Base-by-base conservation (phyloP, 2,329 filamentous ascomycete genomes). In the Microcyclospora tardicrescens region DNA sequence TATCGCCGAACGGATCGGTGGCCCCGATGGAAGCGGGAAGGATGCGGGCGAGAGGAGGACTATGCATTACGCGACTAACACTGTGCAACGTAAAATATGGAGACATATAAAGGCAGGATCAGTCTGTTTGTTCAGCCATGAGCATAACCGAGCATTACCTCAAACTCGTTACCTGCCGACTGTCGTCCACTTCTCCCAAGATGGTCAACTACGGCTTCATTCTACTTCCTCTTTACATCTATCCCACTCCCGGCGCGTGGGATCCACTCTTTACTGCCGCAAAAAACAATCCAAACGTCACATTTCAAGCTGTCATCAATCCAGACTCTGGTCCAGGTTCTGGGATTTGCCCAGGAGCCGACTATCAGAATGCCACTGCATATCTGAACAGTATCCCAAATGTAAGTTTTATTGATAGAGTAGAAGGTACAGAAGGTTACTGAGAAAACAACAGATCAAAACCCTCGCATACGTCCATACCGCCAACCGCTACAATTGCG, bases 191-290 rank as follows among this genome's bases (percentile, higher is more conserved):
- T 33, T 27, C 34, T 10, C 13, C 10, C 27, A 37, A 29, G 14
- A 44, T 47, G 44, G 36, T 44, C 35, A 42, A 39, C 37, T 36
- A 35, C 40, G 43, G 37, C 35, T 43, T 43, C 42, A 35, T 49
- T 31, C 43, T 51, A n/a, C 37, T 57, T 15, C 54, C 54, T 4
- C 48, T 57, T 19, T 57, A 56, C 47, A 55, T 53, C 43, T 56
- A 52, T 36, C 53, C 54, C 4, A 42, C 40, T 27, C 37, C 43
- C 8, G 40, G 38, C 9, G 33, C 36, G 24, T 57, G 53, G 53
- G 39, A 50, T 16, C 48, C 47, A 6, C 44, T 54, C 29, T 49
- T 49, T 42, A 38, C 38, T 13, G 48, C 47, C 13, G 40, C 55
- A 24, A 38, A 36, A 14, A 24, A 41, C n/a, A 38, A 53, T 33